Conservation (phyloP, 768 basidiomycete genomes). For the Rickenella mellea region DNA sequence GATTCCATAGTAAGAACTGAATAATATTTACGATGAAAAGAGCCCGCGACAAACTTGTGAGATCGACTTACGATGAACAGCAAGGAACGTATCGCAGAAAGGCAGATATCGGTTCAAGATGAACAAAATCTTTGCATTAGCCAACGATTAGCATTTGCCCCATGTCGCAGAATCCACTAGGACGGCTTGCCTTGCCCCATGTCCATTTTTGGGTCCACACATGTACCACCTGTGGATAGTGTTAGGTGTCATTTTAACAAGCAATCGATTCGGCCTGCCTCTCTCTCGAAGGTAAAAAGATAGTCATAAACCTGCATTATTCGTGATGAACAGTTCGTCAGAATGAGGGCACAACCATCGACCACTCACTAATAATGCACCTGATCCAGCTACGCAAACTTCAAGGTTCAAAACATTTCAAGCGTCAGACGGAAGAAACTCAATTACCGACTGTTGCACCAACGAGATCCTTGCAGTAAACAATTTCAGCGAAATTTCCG, state of each 20-base stretch:
- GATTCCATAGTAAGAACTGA: too few relatives aligned
- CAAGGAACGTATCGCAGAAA: conserved; percentile 27
- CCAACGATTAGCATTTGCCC: neutral
- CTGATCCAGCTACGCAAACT: too few relatives aligned
- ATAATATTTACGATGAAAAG: conserved; percentile 19
- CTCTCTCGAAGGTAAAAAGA: conserved; percentile 26
- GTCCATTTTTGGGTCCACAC: neutral
- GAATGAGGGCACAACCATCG: too few relatives aligned
- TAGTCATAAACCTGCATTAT: conserved; percentile 27
- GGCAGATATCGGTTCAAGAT: conserved; percentile 31
- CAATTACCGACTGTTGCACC: too few relatives aligned
- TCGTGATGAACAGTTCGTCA: too few relatives aligned
- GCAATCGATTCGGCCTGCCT: conserved; percentile 12
- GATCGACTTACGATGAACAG: conserved; percentile 21
- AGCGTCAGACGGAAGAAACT: too few relatives aligned
- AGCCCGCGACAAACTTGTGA: conserved; percentile 12
- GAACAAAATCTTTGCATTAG: conserved; percentile 19
- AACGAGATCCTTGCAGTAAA: too few relatives aligned
- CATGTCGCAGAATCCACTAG: conserved; percentile 20
- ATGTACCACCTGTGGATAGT: neutral
- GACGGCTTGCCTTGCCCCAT: neutral
- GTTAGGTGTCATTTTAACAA: neutral
- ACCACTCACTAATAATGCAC: too few relatives aligned
- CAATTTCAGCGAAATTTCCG: too few relatives aligned
- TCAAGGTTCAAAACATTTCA: too few relatives aligned